phyloP scores from a whole-genome alignment of 202 grass and related monocot species.

The Setaria viridis region DNA sequence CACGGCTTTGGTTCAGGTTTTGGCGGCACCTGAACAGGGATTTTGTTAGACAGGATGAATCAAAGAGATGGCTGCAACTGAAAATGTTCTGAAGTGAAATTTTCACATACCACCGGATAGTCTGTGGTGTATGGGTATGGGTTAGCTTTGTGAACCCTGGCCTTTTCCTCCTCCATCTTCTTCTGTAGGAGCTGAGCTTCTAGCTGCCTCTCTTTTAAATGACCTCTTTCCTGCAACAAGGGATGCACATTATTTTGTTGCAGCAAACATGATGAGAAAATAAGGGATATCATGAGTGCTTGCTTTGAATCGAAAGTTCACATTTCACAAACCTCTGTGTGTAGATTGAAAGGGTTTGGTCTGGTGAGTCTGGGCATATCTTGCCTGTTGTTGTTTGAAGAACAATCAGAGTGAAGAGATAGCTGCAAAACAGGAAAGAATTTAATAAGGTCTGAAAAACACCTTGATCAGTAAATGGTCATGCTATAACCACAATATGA shows the following conservation, averaged over 20 bases:
- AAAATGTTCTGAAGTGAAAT: neutral
- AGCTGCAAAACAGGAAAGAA: slow-evolving; percentile 63
- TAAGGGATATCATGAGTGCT: neutral
- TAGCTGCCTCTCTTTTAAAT: slow-evolving; percentile 75
- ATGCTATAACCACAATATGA: neutral
- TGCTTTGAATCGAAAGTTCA: neutral
- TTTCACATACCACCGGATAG: slow-evolving; percentile 78
- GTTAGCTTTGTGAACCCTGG: slow-evolving; percentile 76
- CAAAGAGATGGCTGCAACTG: slow-evolving; percentile 13
- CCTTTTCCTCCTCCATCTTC: slow-evolving; percentile 78
- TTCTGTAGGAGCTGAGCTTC: slow-evolving; percentile 62
- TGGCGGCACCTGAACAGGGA: slow-evolving; percentile 65
- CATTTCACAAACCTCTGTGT: slow-evolving; percentile 69
- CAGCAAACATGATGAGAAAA: neutral
- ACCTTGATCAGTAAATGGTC: slow-evolving; percentile 4
- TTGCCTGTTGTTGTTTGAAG: slow-evolving; percentile 59
- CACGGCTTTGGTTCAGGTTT: slow-evolving; percentile 90
- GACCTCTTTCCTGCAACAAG: slow-evolving; percentile 74
- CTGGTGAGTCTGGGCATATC: slow-evolving; percentile 61
- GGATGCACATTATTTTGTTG: slow-evolving; percentile 36
- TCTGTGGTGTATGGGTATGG: slow-evolving; percentile 99
- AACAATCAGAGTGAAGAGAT: slow-evolving; percentile 76
- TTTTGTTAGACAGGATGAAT: slow-evolving; percentile 34
- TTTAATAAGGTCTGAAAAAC: neutral
- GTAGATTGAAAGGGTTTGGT: slow-evolving; percentile 92